Conservation (phyloP, 2,329 filamentous ascomycete species). For the Neofusicoccum ribis region DNA sequence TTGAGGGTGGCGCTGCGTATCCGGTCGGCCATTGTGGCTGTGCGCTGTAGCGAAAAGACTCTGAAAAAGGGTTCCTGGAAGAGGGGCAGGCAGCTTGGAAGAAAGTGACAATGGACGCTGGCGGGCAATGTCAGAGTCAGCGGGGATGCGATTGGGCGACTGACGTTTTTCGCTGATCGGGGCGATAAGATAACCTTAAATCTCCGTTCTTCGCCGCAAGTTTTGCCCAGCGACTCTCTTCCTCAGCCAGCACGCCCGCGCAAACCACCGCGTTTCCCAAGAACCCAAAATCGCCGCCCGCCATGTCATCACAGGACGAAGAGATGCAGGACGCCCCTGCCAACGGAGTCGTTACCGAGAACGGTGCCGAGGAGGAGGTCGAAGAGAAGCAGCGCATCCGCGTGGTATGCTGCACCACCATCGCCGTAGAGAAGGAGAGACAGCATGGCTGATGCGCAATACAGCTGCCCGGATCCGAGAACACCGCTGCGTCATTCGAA, state of each 20-base stretch:
- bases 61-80: not conserved
- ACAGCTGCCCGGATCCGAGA: conserved; percentile 78
- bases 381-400: conserved; percentile 47
- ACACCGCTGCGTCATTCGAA: conserved; percentile 91
- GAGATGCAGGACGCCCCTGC: conserved; percentile 38
- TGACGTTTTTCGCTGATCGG: conserved; percentile 16
- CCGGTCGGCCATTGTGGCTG: conserved; percentile 25
- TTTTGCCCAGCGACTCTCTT: conserved; percentile 21
- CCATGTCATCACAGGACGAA: conserved; percentile 26
- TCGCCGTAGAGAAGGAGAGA: not conserved
- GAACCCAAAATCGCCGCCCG: not conserved
- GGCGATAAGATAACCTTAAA: conserved; percentile 23
- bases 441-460: not conserved
- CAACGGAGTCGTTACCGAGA: conserved; percentile 46
- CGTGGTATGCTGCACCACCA: conserved; percentile 35
- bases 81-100: not conserved
- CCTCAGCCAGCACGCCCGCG: conserved; percentile 21
- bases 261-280: conserved; percentile 20
- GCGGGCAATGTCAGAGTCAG: not conserved
- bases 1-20: conserved; percentile 73
- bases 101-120: not conserved
- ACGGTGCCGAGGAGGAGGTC: conserved; percentile 46
- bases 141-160: conserved; percentile 23
- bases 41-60: not conserved
- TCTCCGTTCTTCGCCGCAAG: conserved; percentile 22